A percentile compares a stretch with the other conserved stretches of the same genome.
These are phyloP conservation scores for Calonectria montana DNA, from an alignment of 2,329 filamentous ascomycete species.

Conservation along the genomic window DNA sequence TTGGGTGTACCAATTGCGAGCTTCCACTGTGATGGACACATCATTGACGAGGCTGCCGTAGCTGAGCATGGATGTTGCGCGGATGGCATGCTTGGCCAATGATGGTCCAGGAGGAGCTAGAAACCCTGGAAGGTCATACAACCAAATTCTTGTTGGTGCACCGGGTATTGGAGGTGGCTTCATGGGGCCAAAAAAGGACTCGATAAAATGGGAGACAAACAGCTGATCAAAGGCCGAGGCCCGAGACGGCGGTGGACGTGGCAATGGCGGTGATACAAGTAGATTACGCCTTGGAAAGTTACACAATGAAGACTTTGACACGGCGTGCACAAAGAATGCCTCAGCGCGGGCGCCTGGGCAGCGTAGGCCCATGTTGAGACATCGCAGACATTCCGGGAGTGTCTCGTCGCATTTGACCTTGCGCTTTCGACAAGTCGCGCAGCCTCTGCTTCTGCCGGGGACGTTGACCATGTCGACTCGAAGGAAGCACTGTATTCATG, in stretches of 20 bases:
- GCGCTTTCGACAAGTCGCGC: slow-evolving; percentile 24
- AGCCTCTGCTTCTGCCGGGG: slow-evolving; percentile 22
- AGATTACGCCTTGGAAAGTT: not conserved
- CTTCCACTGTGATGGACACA: slow-evolving; percentile 7
- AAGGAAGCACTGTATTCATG: not conserved
- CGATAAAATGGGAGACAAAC: slow-evolving; percentile 23
- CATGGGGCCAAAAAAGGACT: slow-evolving; percentile 24
- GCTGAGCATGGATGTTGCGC: slow-evolving; percentile 24
- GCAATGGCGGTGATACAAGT: not conserved
- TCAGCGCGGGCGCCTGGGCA: slow-evolving; percentile 18
- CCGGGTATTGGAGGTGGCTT: slow-evolving; percentile 11
- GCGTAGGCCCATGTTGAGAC: slow-evolving; percentile 18
- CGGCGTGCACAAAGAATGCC: slow-evolving; percentile 20
- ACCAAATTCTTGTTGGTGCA: slow-evolving; percentile 12
- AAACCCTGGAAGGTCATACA: slow-evolving; percentile 18
- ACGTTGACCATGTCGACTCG: slow-evolving; percentile 23
- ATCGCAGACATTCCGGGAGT: slow-evolving; percentile 16
- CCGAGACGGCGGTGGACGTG: slow-evolving; percentile 6
- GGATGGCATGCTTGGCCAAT: slow-evolving; percentile 17
- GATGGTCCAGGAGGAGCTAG: not conserved
- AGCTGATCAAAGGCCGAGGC: slow-evolving; percentile 21
- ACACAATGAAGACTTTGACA: not conserved
- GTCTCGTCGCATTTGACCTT: slow-evolving; percentile 25
- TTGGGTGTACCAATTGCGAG: slow-evolving; percentile 19
- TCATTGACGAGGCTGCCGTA: slow-evolving; percentile 20